phyloP scores from a whole-genome alignment of 495 filamentous ascomycete species.

The Neurospora sp. region DNA sequence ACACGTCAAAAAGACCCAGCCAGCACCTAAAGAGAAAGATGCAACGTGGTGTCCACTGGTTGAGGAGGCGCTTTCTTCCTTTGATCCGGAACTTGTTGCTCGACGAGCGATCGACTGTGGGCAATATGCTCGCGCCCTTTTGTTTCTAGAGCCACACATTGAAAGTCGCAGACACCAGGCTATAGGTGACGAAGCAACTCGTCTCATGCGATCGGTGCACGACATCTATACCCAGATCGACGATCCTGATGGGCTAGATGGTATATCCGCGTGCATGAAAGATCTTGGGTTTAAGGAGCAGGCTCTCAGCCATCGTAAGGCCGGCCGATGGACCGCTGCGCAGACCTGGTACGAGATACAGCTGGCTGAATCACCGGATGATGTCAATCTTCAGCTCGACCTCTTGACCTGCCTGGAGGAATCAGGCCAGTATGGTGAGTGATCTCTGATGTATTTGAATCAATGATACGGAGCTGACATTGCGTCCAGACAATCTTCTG shows the following conservation, averaged over 20 bases:
- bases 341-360: conserved; percentile 96
- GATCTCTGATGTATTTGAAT: conserved; percentile 7
- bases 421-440: conserved; percentile 76
- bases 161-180: conserved; percentile 42
- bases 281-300: conserved; percentile 84
- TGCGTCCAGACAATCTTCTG: conserved; percentile 58
- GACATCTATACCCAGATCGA: conserved; percentile 95
- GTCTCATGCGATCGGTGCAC: conserved; percentile 66
- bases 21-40: conserved; percentile 24
- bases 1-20: conserved; percentile 49
- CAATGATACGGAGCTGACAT: background rate
- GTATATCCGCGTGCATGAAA: conserved; percentile 76
- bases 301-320: conserved; percentile 80
- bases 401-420: conserved; percentile 84
- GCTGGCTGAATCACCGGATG: conserved; percentile 64
- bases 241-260: conserved; percentile 93
- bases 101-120: conserved; percentile 80
- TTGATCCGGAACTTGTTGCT: conserved; percentile 80
- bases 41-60: conserved; percentile 26
- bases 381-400: conserved; percentile 68
- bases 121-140: conserved; percentile 83
- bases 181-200: conserved; percentile 34
- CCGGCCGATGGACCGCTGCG: conserved; percentile 93
- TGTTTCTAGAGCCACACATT: conserved; percentile 89
- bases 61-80: conserved; percentile 41